These are phyloP conservation scores for Fusarium subtropicale DNA, from an alignment of 2,329 filamentous ascomycete species.

Conservation along the genomic window DNA sequence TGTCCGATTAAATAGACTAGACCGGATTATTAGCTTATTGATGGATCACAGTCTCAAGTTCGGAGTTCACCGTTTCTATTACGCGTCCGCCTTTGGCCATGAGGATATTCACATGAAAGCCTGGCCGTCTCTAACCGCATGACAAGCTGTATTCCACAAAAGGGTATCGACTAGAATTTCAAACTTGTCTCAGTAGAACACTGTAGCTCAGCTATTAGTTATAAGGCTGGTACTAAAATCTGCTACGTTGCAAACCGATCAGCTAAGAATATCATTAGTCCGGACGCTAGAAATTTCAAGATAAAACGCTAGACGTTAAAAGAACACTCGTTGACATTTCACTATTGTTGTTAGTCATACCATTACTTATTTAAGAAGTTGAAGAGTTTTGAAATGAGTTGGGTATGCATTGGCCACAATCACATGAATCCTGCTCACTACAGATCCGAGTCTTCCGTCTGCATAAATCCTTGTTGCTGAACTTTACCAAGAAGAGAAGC, in stretches of 20 bases:
- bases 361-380: neutral
- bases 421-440: neutral
- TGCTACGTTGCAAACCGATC: no score
- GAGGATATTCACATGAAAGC: neutral
- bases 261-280: neutral
- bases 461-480: neutral
- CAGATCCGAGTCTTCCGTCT: neutral
- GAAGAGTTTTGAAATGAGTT: neutral
- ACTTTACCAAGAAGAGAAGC: conserved; percentile 12
- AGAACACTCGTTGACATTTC: neutral
- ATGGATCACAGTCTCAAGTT: no score
- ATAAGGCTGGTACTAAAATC: neutral
- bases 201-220: neutral
- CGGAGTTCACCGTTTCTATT: neutral
- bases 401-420: neutral
- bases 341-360: neutral
- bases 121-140: neutral
- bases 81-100: neutral
- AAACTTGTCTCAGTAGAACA: neutral
- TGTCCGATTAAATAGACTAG: neutral
- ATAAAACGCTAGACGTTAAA: neutral
- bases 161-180: neutral
- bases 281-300: neutral
- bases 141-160: neutral
- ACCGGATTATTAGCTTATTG: no score